Base-by-base conservation (phyloP, 108 stramenopile species). In the Bacterosira constricta region DNA sequence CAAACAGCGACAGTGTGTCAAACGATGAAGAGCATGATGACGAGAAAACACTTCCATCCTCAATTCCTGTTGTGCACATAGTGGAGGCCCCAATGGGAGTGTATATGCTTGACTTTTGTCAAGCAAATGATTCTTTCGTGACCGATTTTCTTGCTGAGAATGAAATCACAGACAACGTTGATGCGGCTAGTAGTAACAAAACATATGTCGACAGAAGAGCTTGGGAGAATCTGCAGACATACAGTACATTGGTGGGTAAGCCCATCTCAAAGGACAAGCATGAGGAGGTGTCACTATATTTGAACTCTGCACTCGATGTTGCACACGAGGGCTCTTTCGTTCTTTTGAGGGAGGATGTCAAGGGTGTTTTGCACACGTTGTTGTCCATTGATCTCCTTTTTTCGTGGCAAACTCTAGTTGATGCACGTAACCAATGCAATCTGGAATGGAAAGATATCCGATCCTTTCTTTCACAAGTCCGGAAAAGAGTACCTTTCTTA, bases 361-460 rank as follows among this genome's bases (percentile, higher is more conserved):
- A 49, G 0, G 12, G 18, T 20, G 49, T 64, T 30, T 17, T 46
- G 15, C 46, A 64, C 25, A 37, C 63, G 15, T 32, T 64, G 31
- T 30, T 64, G 15, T 29, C 42, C 11, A 23, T 64, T 6, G 46
- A 46, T 23, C n/a, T 4, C 6, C 47, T 64, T 13, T 64, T 64
- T 34, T 45, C 63, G 9, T 64, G 63, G 63, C 38, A 25, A 1
- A 29, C 21, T 5, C 21, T 64, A 29, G 21, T 15, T 2, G 45
- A 44, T 18, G 46, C 45, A 51, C 9, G n/a, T 31, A 26, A 47
- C 1, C 4, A 15, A 17, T 44, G 63, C 23, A 29, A 34, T 3
- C 23, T 64, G 26, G 17, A 32, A 9, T 64, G 63, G 63, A 64
- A 64, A 25, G 63, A 64, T 11, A 46, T 64, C 32, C 63, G 47